Evolutionary conservation across 78 protist genomes (phyloP).

Genomic region (Dictyostelium brefeldianum): DNA sequence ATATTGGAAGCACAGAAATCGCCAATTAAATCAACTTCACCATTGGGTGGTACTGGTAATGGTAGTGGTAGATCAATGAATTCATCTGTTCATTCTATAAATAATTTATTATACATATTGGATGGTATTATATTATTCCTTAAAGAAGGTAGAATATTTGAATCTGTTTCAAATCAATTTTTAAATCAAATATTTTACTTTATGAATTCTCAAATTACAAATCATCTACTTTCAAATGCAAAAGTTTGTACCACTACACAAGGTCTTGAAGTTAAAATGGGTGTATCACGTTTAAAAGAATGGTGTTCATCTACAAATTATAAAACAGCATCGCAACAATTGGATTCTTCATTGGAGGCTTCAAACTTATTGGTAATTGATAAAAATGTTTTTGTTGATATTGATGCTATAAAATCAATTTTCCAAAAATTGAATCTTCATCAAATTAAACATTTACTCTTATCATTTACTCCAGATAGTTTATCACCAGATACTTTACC

Average conservation of each 20-base stretch:
- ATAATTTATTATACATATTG: background rate
- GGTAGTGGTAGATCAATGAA: background rate
- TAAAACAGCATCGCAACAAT: constrained; percentile 58
- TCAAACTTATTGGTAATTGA: constrained; percentile 78
- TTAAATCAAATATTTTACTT: constrained; percentile 63
- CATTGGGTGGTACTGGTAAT: background rate
- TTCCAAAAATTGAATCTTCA: constrained; percentile 74
- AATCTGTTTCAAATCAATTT: constrained; percentile 50
- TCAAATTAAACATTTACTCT: constrained; percentile 70
- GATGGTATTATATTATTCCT: constrained; percentile 28
- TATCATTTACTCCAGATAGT: constrained; percentile 73
- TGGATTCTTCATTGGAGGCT: constrained; percentile 70
- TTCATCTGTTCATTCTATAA: background rate
- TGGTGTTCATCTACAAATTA: constrained; percentile 55
- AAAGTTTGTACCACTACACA: constrained; percentile 53
- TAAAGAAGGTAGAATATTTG: constrained; percentile 55
- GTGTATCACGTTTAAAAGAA: constrained; percentile 71
- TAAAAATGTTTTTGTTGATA: constrained; percentile 69
- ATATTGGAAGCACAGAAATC: constrained; percentile 48
- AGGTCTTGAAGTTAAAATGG: constrained; percentile 71
- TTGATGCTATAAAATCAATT: constrained; percentile 75
- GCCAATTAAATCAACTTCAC: constrained; percentile 13
- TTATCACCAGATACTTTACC: constrained; percentile 82
- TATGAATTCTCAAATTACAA: constrained; percentile 73
- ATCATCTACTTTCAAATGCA: constrained; percentile 37